Evolutionary conservation across 2,329 filamentous ascomycete species (phyloP).

Genomic region (Colletotrichum echinochloae): DNA sequence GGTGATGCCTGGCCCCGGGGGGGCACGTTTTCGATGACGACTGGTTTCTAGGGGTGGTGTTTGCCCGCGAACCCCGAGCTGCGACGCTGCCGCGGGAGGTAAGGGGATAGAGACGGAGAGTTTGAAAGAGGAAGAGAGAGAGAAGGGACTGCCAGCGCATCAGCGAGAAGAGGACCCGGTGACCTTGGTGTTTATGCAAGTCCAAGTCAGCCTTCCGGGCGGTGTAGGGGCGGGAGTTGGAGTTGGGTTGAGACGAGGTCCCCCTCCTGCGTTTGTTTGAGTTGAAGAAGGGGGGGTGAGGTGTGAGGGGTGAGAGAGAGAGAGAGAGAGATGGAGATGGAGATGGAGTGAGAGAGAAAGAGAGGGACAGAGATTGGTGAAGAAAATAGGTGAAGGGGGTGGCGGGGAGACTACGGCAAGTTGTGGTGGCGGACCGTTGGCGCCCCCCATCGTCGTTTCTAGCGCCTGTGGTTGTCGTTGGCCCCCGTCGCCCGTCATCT

Average conservation of each 20-base stretch:
- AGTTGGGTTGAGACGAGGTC: conserved; percentile 4
- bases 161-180: conserved; percentile 33
- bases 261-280: no score
- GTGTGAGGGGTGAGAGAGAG: neutral
- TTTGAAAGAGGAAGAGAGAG: no score
- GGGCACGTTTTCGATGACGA: conserved; percentile 14
- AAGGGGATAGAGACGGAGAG: neutral
- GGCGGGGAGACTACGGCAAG: conserved; percentile 11
- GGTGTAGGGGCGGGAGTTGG: conserved; percentile 34
- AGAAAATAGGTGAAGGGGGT: conserved; percentile 12
- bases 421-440: conserved; percentile 31
- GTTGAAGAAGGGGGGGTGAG: no score
- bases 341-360: neutral
- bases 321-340: neutral
- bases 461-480: neutral
- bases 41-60: neutral
- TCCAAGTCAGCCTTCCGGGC: conserved; percentile 40
- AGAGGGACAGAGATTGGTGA: neutral
- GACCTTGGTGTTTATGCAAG: conserved; percentile 41
- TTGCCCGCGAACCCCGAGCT: conserved; percentile 9
- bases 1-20: neutral
- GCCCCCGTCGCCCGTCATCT: conserved; percentile 2
- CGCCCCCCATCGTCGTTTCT: conserved; percentile 14
- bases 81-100: conserved; percentile 26
- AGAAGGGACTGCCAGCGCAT: conserved; percentile 36